These are phyloP conservation scores for Carex pumila DNA, from an alignment of 176 grass and related monocot genomes.

Conservation along the genomic window DNA sequence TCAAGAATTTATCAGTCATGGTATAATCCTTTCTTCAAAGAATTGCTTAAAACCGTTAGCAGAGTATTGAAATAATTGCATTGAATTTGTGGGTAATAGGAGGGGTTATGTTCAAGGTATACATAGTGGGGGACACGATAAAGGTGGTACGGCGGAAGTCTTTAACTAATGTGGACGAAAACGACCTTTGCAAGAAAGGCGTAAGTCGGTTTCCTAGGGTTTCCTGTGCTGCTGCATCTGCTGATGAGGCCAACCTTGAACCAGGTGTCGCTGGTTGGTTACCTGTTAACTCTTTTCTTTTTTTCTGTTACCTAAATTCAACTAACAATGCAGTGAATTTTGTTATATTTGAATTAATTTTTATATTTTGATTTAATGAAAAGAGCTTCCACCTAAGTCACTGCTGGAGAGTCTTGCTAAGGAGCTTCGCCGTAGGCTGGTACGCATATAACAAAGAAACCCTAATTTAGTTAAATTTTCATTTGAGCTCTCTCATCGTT, in stretches of 20 bases:
- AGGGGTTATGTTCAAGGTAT: conserved; percentile 89
- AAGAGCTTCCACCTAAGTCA: conserved; percentile 87
- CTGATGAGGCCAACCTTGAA: conserved; percentile 76
- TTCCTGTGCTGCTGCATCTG: conserved; percentile 79
- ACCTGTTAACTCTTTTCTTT: not conserved
- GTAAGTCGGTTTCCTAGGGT: conserved; percentile 85
- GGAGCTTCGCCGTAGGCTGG: conserved; percentile 67
- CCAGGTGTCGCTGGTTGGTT: conserved; percentile 62
- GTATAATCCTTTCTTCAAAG: conserved; percentile 26
- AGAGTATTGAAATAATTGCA: not conserved
- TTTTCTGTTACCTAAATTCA: conserved; percentile 4
- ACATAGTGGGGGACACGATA: conserved; percentile 78
- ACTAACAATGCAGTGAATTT: not conserved
- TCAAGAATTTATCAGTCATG: conserved; percentile 95
- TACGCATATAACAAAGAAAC: conserved; percentile 18
- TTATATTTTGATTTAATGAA: conserved; percentile 21
- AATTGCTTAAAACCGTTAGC: not conserved
- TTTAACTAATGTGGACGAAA: conserved; percentile 69
- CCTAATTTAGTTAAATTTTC: not conserved
- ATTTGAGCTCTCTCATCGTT: not conserved
- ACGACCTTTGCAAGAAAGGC: conserved; percentile 52
- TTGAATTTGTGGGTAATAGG: conserved; percentile 37
- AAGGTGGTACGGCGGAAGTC: conserved; percentile 71
- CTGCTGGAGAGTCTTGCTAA: conserved; percentile 68
- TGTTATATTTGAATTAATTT: conserved; percentile 8